phyloP scores from a whole-genome alignment of 495 filamentous ascomycete species.

The Neurospora sp. region DNA sequence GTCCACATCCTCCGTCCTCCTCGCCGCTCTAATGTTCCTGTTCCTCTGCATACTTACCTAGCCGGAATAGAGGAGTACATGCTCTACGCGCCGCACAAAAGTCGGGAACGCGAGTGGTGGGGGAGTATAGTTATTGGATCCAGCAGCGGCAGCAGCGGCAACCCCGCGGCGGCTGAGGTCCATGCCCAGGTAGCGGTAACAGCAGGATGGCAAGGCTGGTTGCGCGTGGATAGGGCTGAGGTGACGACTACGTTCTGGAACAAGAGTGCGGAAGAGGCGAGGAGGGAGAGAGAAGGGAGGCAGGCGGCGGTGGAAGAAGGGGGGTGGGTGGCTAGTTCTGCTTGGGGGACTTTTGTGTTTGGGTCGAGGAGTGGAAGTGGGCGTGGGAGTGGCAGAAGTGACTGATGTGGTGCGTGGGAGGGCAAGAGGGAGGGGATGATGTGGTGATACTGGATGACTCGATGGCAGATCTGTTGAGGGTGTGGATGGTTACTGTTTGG shows the following conservation, averaged over 20 bases:
- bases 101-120: slow-evolving; percentile 39
- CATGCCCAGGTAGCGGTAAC: slow-evolving; percentile 23
- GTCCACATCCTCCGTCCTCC: slow-evolving; percentile 31
- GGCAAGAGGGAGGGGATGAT: not conserved
- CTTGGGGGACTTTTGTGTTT: slow-evolving; percentile 19
- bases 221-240: slow-evolving; percentile 35
- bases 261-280: slow-evolving; percentile 12
- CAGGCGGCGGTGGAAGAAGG: slow-evolving; percentile 12
- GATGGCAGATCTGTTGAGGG: not conserved
- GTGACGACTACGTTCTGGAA: slow-evolving; percentile 11
- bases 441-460: not conserved
- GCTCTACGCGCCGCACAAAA: slow-evolving; percentile 34
- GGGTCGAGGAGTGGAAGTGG: not conserved
- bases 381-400: no score
- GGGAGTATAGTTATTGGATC: slow-evolving; percentile 39
- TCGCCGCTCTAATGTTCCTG: not conserved
- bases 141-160: no score
- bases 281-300: slow-evolving; percentile 10
- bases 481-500: not conserved
- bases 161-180: no score
- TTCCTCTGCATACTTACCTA: slow-evolving; percentile 14
- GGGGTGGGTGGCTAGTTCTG: slow-evolving; percentile 18
- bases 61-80: slow-evolving; percentile 33
- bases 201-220: slow-evolving; percentile 39
- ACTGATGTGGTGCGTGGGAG: not conserved